Base-by-base conservation (phyloP, 1,284 basidiomycete genomes). In the Heterobasidion occidentale region DNA sequence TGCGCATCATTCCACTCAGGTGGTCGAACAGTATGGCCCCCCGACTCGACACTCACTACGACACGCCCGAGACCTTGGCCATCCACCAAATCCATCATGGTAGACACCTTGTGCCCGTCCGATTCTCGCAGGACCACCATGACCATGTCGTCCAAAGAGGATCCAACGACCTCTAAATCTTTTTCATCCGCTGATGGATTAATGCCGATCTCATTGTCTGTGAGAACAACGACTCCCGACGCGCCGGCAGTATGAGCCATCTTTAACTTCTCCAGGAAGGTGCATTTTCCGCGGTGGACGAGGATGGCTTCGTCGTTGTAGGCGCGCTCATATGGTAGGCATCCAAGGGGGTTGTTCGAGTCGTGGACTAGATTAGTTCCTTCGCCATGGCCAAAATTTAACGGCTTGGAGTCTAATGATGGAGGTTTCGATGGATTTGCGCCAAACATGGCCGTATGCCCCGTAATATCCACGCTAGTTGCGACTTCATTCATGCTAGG, bases 241-340 rank as follows among this genome's bases (percentile, higher is more conserved):
- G 90, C 91, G 7, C 83, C 86, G 1, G 83, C 86, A 14, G 72
- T 69, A 45, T 77, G 76, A 5, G 90, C 92, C 53, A 75, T 62
- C 15, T 81, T 53, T 11, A 93, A 75, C 71, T 95, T 96, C 64
- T 90, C 80, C 17, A 91, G 66, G 71, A 95, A 95, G 2, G 89
- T 86, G 68, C 92, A 96, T 12, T 77, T 79, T 15, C 92, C 92
- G 50, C 92, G 78, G 54, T 73, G 70, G 7, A 84, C 74, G 8
- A 90, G 67, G 34, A 90, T 64, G 1, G 83, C 77, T 36, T 76
- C 75, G 53, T 78, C 77, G 6, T 70, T 66, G 59, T 81, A 79
- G 4, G 66, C 53, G 42, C 75, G 68, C 1, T 69, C 61, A 67
- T 84, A 90, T 7, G 80, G 74, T 5, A 58, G 52, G 63, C 88